Evolutionary conservation across 805 yeast genomes (phyloP), one percentile per base, ranked within the genome.

Genomic region (Starmera amethionina): DNA sequence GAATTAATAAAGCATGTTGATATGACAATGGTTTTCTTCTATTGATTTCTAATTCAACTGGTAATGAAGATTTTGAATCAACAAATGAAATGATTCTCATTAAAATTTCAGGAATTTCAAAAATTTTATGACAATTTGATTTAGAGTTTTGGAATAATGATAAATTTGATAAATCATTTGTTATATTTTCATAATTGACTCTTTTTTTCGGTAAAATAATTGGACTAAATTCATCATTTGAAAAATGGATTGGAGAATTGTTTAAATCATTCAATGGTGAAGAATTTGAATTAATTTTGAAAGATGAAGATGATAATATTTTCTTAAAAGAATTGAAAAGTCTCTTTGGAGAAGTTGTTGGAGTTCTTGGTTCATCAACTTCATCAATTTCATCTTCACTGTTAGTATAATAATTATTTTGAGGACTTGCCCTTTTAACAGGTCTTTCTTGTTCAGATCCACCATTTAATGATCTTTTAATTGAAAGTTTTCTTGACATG

Each of bases 41-140:
- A 2, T 68, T 54, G 36, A 84, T 82, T 0, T 75, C 56, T 13
- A 59, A 56, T 51, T 84, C 90, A 35, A 67, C 72, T 3, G 90
- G 90, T n/a, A 78, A 64, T 8, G 59, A 55, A 2, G 70, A 64
- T 44, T 69, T 73, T 22, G 63, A 58, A 42, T 82, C 87, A n/a
- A 82, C 80, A 53, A 66, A 75, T 22, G 65, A 62, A 25, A 87
- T 52, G 11, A 87, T 82, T 40, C 68, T 66, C 44, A 67, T 59
- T 13, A 87, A 64, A 39, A 87, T 79, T 57, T 87, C 96, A 0
- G 96, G 95, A 30, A 82, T 77, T 38, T 68, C 65, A 51, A 87
- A 82, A 8, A 87, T 80, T 30, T 28, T 40, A 37, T 55, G 58
- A 22, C 25, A 22, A 22, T 22, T 22, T 3, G 48, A n/a, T 19